Percentiles rank a stretch among this genome's conserved stretches.
These are phyloP conservation scores for Comarum palustre DNA, from an alignment of 306 rosid species.

Conservation along the genomic window DNA sequence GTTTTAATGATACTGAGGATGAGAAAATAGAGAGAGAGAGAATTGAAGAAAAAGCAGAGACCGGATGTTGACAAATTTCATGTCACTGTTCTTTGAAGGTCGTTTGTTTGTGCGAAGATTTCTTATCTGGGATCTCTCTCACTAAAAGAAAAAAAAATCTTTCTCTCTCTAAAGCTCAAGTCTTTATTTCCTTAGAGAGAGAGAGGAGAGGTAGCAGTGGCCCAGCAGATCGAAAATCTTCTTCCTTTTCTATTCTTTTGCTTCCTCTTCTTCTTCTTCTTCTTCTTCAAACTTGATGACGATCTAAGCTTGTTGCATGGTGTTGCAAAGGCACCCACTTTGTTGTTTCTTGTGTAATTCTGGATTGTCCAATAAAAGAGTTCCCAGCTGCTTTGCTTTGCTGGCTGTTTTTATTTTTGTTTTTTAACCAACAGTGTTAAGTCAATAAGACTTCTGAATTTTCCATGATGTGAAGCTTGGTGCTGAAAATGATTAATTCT, in stretches of 20 bases:
- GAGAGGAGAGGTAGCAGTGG: slow-evolving; percentile 53
- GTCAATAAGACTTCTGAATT: slow-evolving; percentile 26
- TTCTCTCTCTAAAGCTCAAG: slow-evolving; percentile 34
- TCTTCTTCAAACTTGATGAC: slow-evolving; percentile 55
- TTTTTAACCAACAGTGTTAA: slow-evolving; percentile 24
- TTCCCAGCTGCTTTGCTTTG: slow-evolving; percentile 37
- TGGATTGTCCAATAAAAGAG: slow-evolving; percentile 13
- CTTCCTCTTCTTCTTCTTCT: slow-evolving; percentile 25
- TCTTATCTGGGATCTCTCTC: slow-evolving; percentile 99
- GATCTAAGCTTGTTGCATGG: slow-evolving; percentile 77
- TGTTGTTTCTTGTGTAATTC: slow-evolving; percentile 36
- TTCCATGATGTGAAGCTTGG: slow-evolving; percentile 35
- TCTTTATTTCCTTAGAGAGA: slow-evolving; percentile 23
- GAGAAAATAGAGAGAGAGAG: slow-evolving; percentile 40
- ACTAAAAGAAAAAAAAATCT: slow-evolving; percentile 30
- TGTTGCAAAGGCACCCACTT: slow-evolving; percentile 54
- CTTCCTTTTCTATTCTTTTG: slow-evolving; percentile 9
- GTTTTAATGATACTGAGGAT: slow-evolving; percentile 9
- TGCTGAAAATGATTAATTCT: slow-evolving; percentile 51
- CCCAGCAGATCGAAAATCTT: slow-evolving; percentile 98
- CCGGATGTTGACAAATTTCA: slow-evolving; percentile 99
- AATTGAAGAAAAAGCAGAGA: slow-evolving; percentile 86
- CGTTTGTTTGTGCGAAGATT: slow-evolving; percentile 92
- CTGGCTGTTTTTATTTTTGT: neutral
- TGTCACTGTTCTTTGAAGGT: slow-evolving; percentile 99